Percentiles rank a stretch among this genome's conserved stretches.
Conservation (phyloP, 495 filamentous ascomycete genomes). For the Thermochaetoides thermophila region DNA sequence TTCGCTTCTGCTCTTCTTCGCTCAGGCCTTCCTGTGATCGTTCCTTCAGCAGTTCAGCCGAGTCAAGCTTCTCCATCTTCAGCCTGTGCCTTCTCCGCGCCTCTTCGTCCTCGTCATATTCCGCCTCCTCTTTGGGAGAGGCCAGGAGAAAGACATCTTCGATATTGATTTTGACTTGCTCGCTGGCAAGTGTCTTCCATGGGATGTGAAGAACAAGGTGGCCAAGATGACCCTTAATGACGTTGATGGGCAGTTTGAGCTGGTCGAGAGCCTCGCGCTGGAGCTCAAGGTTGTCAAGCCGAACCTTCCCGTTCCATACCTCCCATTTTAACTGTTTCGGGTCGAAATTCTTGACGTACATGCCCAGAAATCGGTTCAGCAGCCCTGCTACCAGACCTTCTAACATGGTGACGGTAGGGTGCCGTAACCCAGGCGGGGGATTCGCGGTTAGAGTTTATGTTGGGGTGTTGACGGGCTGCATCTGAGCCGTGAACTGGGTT, state of each 20-base stretch:
- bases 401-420: slow-evolving; percentile 35
- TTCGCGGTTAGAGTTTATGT: slow-evolving; percentile 8
- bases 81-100: slow-evolving; percentile 62
- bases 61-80: slow-evolving; percentile 96
- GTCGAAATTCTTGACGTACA: slow-evolving; percentile 99
- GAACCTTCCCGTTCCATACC: slow-evolving; percentile 96
- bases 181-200: slow-evolving; percentile 89
- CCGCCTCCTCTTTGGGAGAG: slow-evolving; percentile 82
- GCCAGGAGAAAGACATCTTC: slow-evolving; percentile 93
- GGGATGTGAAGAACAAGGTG: slow-evolving; percentile 82
- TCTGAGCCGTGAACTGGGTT: no score
- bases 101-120: slow-evolving; percentile 88
- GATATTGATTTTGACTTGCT: slow-evolving; percentile 85
- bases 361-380: slow-evolving; percentile 96
- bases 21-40: slow-evolving; percentile 84
- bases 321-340: slow-evolving; percentile 91
- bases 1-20: slow-evolving; percentile 85
- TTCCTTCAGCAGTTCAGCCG: slow-evolving; percentile 85
- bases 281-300: slow-evolving; percentile 78
- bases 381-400: slow-evolving; percentile 68
- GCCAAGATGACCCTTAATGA: slow-evolving; percentile 87
- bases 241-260: slow-evolving; percentile 86
- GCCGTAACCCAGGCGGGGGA: slow-evolving; percentile 42
- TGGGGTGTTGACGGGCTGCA: no score
- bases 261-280: slow-evolving; percentile 91